A percentile compares a stretch with the other conserved stretches of the same genome.
Evolutionary conservation across 306 rosid genomes (phyloP).

Genomic region (Abrus precatorius): DNA sequence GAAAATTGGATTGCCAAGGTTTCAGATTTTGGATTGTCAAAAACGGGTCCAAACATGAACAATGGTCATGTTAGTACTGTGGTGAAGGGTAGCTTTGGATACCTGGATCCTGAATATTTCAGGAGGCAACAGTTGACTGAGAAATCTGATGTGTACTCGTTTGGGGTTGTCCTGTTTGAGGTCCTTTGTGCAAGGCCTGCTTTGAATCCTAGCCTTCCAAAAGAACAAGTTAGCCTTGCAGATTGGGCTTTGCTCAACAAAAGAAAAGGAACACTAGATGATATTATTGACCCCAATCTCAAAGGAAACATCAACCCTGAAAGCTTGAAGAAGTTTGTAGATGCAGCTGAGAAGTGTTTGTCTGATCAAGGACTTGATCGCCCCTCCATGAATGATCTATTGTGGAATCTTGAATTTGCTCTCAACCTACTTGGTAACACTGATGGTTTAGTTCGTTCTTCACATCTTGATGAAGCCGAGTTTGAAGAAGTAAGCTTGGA

Average conservation of each 20-base stretch:
- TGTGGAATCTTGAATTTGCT: conserved; percentile 71
- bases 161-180: conserved; percentile 69
- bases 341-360: conserved; percentile 64
- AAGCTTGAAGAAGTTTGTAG: conserved; percentile 64
- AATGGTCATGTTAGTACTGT: conserved; percentile 64
- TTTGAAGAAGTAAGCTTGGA: conserved; percentile 46
- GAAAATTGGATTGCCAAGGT: conserved; percentile 70
- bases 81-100: conserved; percentile 72
- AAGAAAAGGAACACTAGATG: conserved; percentile 58
- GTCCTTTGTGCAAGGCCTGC: conserved; percentile 62
- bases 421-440: conserved; percentile 52
- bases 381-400: conserved; percentile 67
- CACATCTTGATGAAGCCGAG: conserved; percentile 6
- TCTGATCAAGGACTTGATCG: conserved; percentile 59
- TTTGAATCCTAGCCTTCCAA: conserved; percentile 58
- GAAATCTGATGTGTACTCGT: conserved; percentile 67
- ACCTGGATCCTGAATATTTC: conserved; percentile 68
- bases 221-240: conserved; percentile 65
- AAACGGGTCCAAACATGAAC: conserved; percentile 66
- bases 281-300: conserved; percentile 59
- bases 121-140: conserved; percentile 70
- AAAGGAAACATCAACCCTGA: conserved; percentile 57
- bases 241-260: conserved; percentile 63
- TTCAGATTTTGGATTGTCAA: conserved; percentile 67
- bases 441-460: conserved; percentile 8